Evolutionary conservation across 495 filamentous ascomycete genomes (phyloP).

Genomic region (Tuber microsphaerosporum): DNA sequence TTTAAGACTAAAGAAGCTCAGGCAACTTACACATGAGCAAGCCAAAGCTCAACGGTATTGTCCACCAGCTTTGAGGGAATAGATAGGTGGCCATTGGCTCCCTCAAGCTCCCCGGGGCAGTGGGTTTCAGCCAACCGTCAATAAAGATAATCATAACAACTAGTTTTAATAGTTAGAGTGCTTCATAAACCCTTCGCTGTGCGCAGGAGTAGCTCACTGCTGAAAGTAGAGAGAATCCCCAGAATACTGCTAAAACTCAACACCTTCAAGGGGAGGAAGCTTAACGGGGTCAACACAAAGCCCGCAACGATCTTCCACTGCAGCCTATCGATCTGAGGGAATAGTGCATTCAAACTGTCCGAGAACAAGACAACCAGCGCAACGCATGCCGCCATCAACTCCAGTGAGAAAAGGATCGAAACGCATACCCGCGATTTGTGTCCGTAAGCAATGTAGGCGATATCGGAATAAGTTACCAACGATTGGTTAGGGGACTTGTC

Average conservation of each 20-base stretch:
- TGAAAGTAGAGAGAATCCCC: slow-evolving; percentile 78
- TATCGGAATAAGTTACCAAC: slow-evolving; percentile 80
- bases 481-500: slow-evolving; percentile 66
- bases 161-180: slow-evolving; percentile 42
- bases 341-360: slow-evolving; percentile 72
- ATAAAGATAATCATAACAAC: slow-evolving; percentile 73
- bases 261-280: slow-evolving; percentile 74
- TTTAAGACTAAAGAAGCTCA: slow-evolving; percentile 23
- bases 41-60: slow-evolving; percentile 87
- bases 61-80: slow-evolving; percentile 79
- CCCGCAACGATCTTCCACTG: slow-evolving; percentile 87
- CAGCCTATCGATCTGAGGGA: slow-evolving; percentile 62
- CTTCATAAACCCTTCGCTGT: not conserved
- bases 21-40: slow-evolving; percentile 65
- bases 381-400: slow-evolving; percentile 81
- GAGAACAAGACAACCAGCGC: slow-evolving; percentile 90
- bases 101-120: slow-evolving; percentile 72
- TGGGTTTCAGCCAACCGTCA: slow-evolving; percentile 76
- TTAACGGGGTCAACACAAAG: slow-evolving; percentile 70
- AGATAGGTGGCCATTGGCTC: slow-evolving; percentile 73
- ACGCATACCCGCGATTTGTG: slow-evolving; percentile 68
- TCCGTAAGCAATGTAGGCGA: slow-evolving; percentile 91
- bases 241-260: slow-evolving; percentile 86
- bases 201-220: slow-evolving; percentile 55
- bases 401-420: slow-evolving; percentile 77